Evolutionary conservation across 805 yeast genomes (phyloP).

Genomic region (Candida caryicola): DNA sequence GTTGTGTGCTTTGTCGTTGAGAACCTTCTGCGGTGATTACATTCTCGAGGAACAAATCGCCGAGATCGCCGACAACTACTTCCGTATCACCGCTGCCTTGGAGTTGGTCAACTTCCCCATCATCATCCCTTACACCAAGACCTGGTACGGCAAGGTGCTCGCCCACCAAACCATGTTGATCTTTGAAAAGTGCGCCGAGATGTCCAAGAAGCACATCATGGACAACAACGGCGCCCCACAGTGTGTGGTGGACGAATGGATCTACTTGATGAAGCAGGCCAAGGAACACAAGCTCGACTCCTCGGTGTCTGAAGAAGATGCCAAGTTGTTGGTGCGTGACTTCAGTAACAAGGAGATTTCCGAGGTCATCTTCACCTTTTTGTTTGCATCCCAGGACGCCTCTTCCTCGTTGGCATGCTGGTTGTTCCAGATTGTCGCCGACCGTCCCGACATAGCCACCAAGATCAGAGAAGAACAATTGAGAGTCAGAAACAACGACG

Average conservation of each 20-base stretch:
- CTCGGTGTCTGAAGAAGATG: constrained; percentile 50
- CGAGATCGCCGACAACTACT: constrained; percentile 88
- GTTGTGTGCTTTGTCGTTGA: constrained; percentile 88
- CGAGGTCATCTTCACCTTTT: constrained; percentile 92
- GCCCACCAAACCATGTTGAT: constrained; percentile 93
- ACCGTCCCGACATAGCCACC: constrained; percentile 83
- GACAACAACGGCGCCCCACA: constrained; percentile 72
- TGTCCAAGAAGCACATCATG: constrained; percentile 74
- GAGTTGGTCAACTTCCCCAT: constrained; percentile 98
- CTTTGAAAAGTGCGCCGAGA: constrained; percentile 83
- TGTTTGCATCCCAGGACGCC: constrained; percentile 98
- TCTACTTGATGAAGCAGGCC: constrained; percentile 77
- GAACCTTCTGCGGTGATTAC: constrained; percentile 94
- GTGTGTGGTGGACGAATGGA: constrained; percentile 97
- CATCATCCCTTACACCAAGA: constrained; percentile 90
- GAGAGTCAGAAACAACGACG: constrained; percentile 75
- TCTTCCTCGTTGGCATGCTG: constrained; percentile 96
- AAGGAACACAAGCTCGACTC: constrained; percentile 47
- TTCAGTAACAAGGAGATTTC: constrained; percentile 90
- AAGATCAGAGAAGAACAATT: constrained; percentile 93
- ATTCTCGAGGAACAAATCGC: constrained; percentile 90
- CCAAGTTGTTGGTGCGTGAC: constrained; percentile 67
- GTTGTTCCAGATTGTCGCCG: constrained; percentile 95
- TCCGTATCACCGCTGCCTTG: constrained; percentile 88
- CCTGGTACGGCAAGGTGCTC: constrained; percentile 95